Percentiles rank a stretch among this genome's conserved stretches.
phyloP scores from a whole-genome alignment of 805 yeast species.

The Starmerella bombicola region DNA sequence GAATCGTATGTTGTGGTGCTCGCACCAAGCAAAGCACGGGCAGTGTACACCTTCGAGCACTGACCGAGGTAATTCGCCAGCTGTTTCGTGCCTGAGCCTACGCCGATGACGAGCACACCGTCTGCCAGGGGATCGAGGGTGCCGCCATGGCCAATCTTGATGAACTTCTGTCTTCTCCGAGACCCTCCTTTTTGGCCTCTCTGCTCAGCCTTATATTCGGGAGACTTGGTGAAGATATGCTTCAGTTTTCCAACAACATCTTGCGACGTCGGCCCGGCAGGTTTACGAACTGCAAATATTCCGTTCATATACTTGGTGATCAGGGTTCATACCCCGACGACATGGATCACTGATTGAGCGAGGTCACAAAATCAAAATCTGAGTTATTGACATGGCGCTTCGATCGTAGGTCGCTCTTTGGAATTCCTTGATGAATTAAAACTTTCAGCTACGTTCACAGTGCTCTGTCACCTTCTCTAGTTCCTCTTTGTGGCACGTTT shows the following conservation, averaged over 20 bases:
- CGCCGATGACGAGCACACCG: constrained; percentile 83
- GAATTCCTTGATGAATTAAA: no score
- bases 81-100: constrained; percentile 83
- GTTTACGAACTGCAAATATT: constrained; percentile 82
- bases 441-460: no score
- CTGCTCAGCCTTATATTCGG: constrained; percentile 36
- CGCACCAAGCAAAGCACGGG: constrained; percentile 76
- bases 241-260: constrained; percentile 59
- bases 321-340: no score
- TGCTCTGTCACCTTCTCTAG: no score
- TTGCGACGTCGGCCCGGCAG: constrained; percentile 72
- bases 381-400: no score
- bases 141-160: constrained; percentile 97
- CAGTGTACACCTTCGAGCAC: constrained; percentile 66
- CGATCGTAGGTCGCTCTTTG: no score
- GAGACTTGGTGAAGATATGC: constrained; percentile 45
- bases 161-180: constrained; percentile 22
- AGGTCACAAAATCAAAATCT: no score
- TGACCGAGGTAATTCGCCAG: constrained; percentile 59
- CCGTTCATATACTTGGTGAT: constrained; percentile 94
- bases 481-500: no score
- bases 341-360: no score
- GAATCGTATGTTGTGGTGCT: constrained; percentile 90
- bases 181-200: not conserved
- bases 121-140: constrained; percentile 91